These are phyloP conservation scores for Fusarium scirpi DNA, from an alignment of 2,329 filamentous ascomycete genomes.

Conservation along the genomic window DNA sequence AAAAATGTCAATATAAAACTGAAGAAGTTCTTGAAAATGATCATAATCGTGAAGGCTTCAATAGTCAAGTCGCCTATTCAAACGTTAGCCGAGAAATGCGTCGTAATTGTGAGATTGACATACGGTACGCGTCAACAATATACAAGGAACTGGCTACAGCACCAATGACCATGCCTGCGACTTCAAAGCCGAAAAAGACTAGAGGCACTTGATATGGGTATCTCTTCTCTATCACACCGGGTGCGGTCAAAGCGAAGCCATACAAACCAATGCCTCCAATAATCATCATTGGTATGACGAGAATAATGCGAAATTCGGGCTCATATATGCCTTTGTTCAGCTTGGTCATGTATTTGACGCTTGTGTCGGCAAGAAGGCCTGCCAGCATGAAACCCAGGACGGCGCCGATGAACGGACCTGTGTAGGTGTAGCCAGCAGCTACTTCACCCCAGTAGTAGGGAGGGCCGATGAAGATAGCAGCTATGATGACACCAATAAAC, in stretches of 20 bases:
- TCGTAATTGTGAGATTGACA: conserved; percentile 50
- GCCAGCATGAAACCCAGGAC: conserved; percentile 81
- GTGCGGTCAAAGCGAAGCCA: conserved; percentile 82
- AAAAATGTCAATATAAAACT: conserved; percentile 86
- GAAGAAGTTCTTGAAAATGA: conserved; percentile 96
- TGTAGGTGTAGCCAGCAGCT: conserved; percentile 87
- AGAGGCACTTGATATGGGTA: conserved; percentile 82
- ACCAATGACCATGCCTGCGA: conserved; percentile 91
- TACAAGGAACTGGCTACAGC: conserved; percentile 88
- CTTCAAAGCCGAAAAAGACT: conserved; percentile 85
- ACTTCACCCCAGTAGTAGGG: conserved; percentile 86
- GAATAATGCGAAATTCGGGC: conserved; percentile 87
- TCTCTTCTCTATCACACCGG: conserved; percentile 63
- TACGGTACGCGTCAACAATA: conserved; percentile 91
- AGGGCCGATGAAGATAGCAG: conserved; percentile 83
- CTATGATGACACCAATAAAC: conserved; percentile 86
- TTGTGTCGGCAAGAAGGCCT: conserved; percentile 79
- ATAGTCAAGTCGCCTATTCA: conserved; percentile 78
- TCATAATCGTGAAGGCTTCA: conserved; percentile 88
- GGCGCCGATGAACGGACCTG: conserved; percentile 86
- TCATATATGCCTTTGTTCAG: conserved; percentile 87
- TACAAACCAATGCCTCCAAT: conserved; percentile 83
- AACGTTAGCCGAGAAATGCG: background rate
- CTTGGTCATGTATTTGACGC: conserved; percentile 76
- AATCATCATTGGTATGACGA: conserved; percentile 85